Percentiles rank a stretch among this genome's conserved stretches.
Evolutionary conservation across 345 rosid genomes (phyloP).

Genomic region (Rhodamnia argentea): DNA sequence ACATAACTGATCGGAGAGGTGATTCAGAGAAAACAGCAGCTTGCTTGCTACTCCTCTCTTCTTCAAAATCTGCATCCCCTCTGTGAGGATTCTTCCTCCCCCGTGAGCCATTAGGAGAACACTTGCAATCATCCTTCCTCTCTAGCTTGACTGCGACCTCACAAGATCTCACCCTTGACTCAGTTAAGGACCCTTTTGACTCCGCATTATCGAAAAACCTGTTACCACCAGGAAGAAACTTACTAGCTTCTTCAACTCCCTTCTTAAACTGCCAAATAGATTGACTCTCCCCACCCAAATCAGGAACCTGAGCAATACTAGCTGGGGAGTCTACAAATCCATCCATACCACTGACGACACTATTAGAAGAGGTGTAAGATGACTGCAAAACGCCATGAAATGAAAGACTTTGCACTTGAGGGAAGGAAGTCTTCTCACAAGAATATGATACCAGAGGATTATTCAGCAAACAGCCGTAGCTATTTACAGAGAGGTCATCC

Average conservation of each 20-base stretch:
- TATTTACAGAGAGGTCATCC: slow-evolving; percentile 21
- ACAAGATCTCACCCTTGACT: slow-evolving; percentile 1
- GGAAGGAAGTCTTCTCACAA: slow-evolving; percentile 17
- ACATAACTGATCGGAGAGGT: slow-evolving; percentile 43
- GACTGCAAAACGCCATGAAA: slow-evolving; percentile 25
- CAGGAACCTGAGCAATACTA: slow-evolving; percentile 23
- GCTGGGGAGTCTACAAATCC: slow-evolving; percentile 42
- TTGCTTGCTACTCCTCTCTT: slow-evolving; percentile 65
- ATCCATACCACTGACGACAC: slow-evolving; percentile 27
- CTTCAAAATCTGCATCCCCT: slow-evolving; percentile 37
- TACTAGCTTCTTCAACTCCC: slow-evolving; percentile 73
- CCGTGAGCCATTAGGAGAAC: slow-evolving; percentile 12
- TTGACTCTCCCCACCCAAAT: slow-evolving; percentile 34
- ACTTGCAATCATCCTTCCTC: slow-evolving; percentile 15
- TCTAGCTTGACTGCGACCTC: slow-evolving; percentile 23
- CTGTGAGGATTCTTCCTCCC: slow-evolving; percentile 43
- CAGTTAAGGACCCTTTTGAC: slow-evolving; percentile 4
- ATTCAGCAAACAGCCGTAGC: slow-evolving; percentile 9
- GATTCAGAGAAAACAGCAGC: slow-evolving; percentile 58
- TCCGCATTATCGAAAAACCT: slow-evolving; percentile 28
- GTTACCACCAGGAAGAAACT: slow-evolving; percentile 41
- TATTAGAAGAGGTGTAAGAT: slow-evolving; percentile 38
- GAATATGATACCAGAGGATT: slow-evolving; percentile 11
- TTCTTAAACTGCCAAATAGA: slow-evolving; percentile 63
- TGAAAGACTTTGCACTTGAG: slow-evolving; percentile 11